phyloP scores from a whole-genome alignment of 2,329 filamentous ascomycete genomes.

The Biscogniauxia mediterranea region DNA sequence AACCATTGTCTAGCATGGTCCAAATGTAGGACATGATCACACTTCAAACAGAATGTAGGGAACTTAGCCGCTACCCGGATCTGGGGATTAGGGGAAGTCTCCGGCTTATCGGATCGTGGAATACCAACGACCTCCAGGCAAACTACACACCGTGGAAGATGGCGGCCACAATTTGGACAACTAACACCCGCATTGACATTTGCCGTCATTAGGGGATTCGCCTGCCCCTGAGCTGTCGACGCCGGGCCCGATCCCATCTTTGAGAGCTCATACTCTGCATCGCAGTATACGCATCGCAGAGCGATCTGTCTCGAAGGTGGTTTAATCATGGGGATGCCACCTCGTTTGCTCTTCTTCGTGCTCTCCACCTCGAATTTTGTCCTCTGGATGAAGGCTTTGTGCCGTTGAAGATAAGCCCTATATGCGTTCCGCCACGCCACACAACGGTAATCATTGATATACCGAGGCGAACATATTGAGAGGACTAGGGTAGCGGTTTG shows the following conservation, averaged over 20 bases:
- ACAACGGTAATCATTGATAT: slow-evolving; percentile 75
- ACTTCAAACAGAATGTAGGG: slow-evolving; percentile 67
- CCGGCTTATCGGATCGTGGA: slow-evolving; percentile 58
- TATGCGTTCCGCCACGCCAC: slow-evolving; percentile 71
- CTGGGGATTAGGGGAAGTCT: slow-evolving; percentile 47
- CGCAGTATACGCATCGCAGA: slow-evolving; percentile 75
- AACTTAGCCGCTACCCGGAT: slow-evolving; percentile 54
- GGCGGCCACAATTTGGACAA: slow-evolving; percentile 65
- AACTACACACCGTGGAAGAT: slow-evolving; percentile 65
- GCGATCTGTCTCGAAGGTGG: slow-evolving; percentile 68
- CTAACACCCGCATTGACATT: slow-evolving; percentile 60
- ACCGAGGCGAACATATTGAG: slow-evolving; percentile 71
- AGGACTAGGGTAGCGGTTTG: slow-evolving; percentile 77
- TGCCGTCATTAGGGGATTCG: slow-evolving; percentile 58
- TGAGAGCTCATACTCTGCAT: slow-evolving; percentile 54
- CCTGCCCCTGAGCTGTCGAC: slow-evolving; percentile 18
- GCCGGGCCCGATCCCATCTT: slow-evolving; percentile 28
- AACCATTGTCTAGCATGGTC: slow-evolving; percentile 70
- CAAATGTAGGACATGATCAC: slow-evolving; percentile 66
- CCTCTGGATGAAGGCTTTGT: slow-evolving; percentile 71
- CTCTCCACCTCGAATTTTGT: slow-evolving; percentile 78
- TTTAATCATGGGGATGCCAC: slow-evolving; percentile 61
- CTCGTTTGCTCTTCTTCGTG: slow-evolving; percentile 65
- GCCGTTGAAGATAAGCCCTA: slow-evolving; percentile 68
- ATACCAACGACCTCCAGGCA: slow-evolving; percentile 66